Percentiles rank a stretch among this genome's conserved stretches.
Conservation (phyloP, 768 basidiomycete genomes). For the Lactarius evosmus region DNA sequence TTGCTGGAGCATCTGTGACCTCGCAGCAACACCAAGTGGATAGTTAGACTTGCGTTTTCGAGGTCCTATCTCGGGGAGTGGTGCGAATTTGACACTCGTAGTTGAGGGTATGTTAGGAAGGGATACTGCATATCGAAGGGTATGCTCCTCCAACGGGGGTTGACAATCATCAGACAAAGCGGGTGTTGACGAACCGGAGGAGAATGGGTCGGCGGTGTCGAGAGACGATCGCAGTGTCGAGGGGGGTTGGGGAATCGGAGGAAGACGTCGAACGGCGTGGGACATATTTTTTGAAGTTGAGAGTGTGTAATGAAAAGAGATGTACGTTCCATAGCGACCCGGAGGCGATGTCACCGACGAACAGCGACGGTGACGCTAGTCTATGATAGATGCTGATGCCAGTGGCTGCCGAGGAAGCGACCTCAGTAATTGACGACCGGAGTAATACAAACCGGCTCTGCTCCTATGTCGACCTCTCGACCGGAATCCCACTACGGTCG, state of each 20-base stretch:
- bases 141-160: neutral
- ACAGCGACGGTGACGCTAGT: neutral
- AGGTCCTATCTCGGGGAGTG: slow-evolving; percentile 35
- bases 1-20: slow-evolving; percentile 36
- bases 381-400: neutral
- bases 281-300: slow-evolving; percentile 12
- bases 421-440: neutral
- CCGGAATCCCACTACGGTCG: slow-evolving; percentile 64
- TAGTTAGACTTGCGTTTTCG: slow-evolving; percentile 33
- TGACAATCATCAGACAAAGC: slow-evolving; percentile 11
- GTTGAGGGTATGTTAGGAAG: slow-evolving; percentile 26
- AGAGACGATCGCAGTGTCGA: neutral
- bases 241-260: neutral
- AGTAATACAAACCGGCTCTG: neutral
- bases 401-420: neutral
- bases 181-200: slow-evolving; percentile 19
- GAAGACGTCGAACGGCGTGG: neutral
- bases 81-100: slow-evolving; percentile 37
- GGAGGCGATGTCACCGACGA: neutral
- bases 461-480: slow-evolving; percentile 54
- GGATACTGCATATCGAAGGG: slow-evolving; percentile 18
- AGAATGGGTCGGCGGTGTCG: slow-evolving; percentile 5
- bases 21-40: slow-evolving; percentile 39
- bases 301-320: neutral
- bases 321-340: neutral